Evolutionary conservation across 1,284 basidiomycete species (phyloP).

Genomic region (Trichosporon sp.): DNA sequence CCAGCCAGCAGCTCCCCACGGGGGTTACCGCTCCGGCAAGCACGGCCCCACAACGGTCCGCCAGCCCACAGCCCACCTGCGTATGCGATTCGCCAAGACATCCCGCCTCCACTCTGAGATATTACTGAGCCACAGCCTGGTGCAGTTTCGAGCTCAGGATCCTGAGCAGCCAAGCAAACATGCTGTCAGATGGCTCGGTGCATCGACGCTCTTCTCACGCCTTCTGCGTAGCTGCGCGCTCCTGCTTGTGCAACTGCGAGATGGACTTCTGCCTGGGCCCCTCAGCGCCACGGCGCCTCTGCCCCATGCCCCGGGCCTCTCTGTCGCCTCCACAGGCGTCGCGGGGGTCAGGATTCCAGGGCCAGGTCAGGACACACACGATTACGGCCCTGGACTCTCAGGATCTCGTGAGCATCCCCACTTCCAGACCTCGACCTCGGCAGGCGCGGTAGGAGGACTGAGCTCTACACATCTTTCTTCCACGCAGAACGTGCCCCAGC

Average conservation of each 20-base stretch:
- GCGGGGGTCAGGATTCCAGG: not conserved
- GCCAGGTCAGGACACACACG: not conserved
- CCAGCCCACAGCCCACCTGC: not conserved
- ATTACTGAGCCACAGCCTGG: too few species aligned
- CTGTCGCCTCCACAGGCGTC: not conserved
- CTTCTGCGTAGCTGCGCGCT: too few species aligned
- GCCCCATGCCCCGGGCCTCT: not conserved
- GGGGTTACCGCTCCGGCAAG: not conserved
- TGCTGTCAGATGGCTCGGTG: not conserved
- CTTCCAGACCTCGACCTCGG: not conserved
- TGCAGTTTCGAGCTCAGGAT: not conserved
- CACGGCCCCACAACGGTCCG: not conserved
- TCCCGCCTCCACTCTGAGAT: not conserved
- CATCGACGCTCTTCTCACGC: conserved; percentile 1
- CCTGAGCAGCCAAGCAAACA: not conserved
- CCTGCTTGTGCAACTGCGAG: not conserved
- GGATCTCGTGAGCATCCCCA: not conserved
- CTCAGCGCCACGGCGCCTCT: not conserved
- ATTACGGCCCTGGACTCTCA: conserved; percentile 5
- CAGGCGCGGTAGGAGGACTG: not conserved
- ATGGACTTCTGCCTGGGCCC: not conserved
- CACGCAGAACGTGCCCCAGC: not conserved
- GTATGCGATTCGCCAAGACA: not conserved
- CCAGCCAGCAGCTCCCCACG: not conserved
- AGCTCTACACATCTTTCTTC: not conserved